phyloP scores from a whole-genome alignment of 1,139 yeast species.

The Suzukiozyma palmioleophila region DNA sequence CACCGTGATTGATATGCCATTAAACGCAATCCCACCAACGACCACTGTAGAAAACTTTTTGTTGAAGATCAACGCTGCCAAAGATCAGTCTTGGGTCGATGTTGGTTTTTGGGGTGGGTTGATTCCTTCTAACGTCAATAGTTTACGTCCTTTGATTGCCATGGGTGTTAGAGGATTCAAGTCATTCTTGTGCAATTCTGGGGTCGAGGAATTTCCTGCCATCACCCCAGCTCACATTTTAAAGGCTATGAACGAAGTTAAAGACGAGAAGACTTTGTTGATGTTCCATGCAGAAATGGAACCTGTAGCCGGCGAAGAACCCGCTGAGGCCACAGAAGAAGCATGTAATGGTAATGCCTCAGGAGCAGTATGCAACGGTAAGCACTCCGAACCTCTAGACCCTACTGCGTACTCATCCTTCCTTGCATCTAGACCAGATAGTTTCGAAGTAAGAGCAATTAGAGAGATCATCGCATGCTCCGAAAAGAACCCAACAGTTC shows the following conservation, averaged over 20 bases:
- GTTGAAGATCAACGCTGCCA: conserved; percentile 71
- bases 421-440: conserved; percentile 82
- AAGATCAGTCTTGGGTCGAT: conserved; percentile 84
- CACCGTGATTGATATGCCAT: conserved; percentile 92
- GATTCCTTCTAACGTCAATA: conserved; percentile 68
- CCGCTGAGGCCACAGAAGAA: conserved; percentile 20
- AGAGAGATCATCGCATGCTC: conserved; percentile 64
- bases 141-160: conserved; percentile 67
- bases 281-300: conserved; percentile 96
- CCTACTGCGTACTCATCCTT: conserved; percentile 72
- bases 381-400: conserved; percentile 22
- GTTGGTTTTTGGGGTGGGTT: conserved; percentile 97
- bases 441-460: conserved; percentile 82
- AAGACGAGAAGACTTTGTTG: conserved; percentile 61
- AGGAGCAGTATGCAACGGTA: no score
- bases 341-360: no score
- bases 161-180: conserved; percentile 92
- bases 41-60: conserved; percentile 76
- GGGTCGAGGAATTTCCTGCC: conserved; percentile 92
- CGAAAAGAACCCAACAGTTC: conserved; percentile 55
- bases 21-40: conserved; percentile 94
- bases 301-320: conserved; percentile 22
- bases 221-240: conserved; percentile 59
- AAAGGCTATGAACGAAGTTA: conserved; percentile 58
- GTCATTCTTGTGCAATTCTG: conserved; percentile 85